These are phyloP conservation scores for Thalassiosira profunda DNA, from an alignment of 108 stramenopile species.

Conservation along the genomic window DNA sequence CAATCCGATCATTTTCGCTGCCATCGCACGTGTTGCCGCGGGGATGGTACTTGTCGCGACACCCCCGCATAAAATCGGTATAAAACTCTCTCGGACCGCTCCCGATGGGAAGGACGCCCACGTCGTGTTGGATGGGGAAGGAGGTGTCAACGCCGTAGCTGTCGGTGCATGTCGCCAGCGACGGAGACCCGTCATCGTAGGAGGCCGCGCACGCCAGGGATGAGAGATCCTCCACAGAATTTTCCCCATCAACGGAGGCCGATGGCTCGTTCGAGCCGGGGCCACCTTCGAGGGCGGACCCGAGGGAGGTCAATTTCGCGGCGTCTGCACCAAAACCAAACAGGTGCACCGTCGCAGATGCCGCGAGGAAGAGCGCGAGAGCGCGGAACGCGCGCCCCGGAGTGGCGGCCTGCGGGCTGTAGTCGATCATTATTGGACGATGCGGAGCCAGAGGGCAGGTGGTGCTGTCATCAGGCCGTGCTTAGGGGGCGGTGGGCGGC, in stretches of 20 bases:
- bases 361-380: too few species aligned
- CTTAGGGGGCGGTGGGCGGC: background rate
- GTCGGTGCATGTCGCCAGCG: too few species aligned
- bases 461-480: background rate
- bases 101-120: constrained; percentile 4
- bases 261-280: too few species aligned
- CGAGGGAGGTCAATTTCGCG: background rate
- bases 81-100: constrained; percentile 46
- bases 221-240: too few species aligned
- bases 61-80: constrained; percentile 41
- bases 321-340: background rate
- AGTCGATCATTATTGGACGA: background rate
- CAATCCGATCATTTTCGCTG: constrained; percentile 61
- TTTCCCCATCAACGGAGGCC: too few species aligned
- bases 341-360: too few species aligned
- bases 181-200: too few species aligned
- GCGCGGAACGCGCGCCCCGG: too few species aligned
- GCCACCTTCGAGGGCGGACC: background rate
- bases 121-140: constrained; percentile 44
- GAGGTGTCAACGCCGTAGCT: constrained; percentile 49
- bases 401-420: too few species aligned
- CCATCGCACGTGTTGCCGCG: constrained; percentile 32
- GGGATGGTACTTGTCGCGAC: constrained; percentile 31
- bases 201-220: too few species aligned
- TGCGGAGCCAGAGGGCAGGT: background rate